Evolutionary conservation across 306 rosid species (phyloP).

Genomic region (Fagus sylvatica): DNA sequence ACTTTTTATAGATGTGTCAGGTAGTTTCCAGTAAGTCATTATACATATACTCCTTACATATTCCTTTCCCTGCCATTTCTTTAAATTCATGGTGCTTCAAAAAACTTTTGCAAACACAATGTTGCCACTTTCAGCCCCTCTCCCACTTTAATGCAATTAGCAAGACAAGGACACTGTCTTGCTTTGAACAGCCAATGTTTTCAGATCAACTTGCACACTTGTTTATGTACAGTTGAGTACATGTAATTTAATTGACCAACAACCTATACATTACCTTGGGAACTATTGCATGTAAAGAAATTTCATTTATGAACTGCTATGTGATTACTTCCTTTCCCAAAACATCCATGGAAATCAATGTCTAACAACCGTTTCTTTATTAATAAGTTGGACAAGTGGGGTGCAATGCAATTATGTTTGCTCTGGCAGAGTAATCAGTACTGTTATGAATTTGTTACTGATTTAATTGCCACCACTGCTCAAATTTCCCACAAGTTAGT

Average conservation of each 20-base stretch:
- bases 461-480: not conserved
- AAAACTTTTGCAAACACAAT: constrained; percentile 24
- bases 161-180: not conserved
- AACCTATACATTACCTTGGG: not conserved
- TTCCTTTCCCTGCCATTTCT: constrained; percentile 31
- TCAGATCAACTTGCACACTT: too few relatives aligned
- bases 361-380: not conserved
- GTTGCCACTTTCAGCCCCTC: not conserved
- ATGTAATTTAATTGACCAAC: not conserved
- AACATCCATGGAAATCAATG: not conserved
- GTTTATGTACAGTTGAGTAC: too few relatives aligned
- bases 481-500: too few relatives aligned
- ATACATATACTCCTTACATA: constrained; percentile 29
- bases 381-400: not conserved
- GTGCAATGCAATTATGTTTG: not conserved
- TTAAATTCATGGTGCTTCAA: constrained; percentile 35
- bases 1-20: constrained; percentile 14
- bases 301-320: not conserved
- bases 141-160: not conserved
- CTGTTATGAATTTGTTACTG: too few relatives aligned
- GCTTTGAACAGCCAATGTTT: not conserved
- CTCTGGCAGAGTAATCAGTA: not conserved
- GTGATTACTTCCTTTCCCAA: not conserved
- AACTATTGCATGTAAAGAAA: too few relatives aligned
- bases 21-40: constrained; percentile 38